Evolutionary conservation across 192 early-diverging fungal genomes (phyloP).

Genomic region (Haplosporangium gracile): DNA sequence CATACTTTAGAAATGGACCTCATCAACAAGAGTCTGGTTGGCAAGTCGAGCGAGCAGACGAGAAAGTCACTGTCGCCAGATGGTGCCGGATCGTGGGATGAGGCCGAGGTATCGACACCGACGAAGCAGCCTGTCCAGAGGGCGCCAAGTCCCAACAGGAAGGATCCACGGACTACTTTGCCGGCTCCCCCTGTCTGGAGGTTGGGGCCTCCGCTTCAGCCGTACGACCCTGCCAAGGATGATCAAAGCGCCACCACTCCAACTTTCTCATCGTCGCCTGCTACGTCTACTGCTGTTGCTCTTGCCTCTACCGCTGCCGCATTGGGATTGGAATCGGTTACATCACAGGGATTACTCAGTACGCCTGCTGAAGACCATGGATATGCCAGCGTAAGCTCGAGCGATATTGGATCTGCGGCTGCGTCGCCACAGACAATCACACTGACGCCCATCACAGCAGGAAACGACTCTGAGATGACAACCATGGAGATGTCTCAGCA

Average conservation of each 20-base stretch:
- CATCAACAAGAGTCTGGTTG: conserved; percentile 1
- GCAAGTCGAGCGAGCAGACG: not conserved
- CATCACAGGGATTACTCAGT: not conserved
- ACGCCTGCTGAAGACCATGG: not conserved
- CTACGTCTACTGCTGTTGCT: not conserved
- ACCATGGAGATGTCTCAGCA: not conserved
- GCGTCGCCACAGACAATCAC: not conserved
- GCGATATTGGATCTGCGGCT: not conserved
- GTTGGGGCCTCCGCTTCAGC: not conserved
- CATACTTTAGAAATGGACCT: conserved; percentile 20
- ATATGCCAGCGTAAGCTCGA: not conserved
- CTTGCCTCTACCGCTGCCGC: not conserved
- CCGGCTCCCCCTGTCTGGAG: conserved; percentile 7
- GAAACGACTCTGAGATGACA: not conserved
- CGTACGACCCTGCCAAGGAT: conserved; percentile 16
- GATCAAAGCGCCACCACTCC: not conserved
- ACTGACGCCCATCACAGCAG: not conserved
- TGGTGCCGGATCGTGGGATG: conserved; percentile 17
- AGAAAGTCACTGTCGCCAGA: not conserved
- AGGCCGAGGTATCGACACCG: conserved; percentile 13
- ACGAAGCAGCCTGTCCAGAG: conserved; percentile 6
- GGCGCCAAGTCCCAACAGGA: not conserved
- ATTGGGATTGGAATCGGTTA: not conserved
- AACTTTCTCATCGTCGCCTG: not conserved
- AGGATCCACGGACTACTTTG: not conserved